phyloP scores from a whole-genome alignment of 2,329 filamentous ascomycete species.

The Diaporthe citri region DNA sequence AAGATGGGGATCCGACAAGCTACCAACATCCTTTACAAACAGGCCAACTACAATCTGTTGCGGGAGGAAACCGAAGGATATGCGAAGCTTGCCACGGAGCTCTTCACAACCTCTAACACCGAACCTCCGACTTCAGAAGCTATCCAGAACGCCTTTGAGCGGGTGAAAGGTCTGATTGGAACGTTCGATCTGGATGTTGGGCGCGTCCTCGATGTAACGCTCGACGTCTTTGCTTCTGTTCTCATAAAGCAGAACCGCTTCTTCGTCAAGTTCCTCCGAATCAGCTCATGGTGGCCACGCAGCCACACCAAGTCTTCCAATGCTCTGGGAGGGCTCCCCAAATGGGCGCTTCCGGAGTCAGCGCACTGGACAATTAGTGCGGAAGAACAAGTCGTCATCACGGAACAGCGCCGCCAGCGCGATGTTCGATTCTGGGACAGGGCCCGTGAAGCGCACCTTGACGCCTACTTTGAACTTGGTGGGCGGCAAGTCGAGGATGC shows the following conservation, averaged over 20 bases:
- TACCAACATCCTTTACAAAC: constrained; percentile 92
- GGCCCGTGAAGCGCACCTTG: constrained; percentile 80
- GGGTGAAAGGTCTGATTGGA: constrained; percentile 93
- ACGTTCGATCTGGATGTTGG: constrained; percentile 98
- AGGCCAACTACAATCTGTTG: constrained; percentile 95
- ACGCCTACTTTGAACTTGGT: constrained; percentile 91
- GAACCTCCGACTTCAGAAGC: constrained; percentile 80
- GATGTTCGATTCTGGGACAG: constrained; percentile 86
- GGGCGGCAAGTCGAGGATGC: constrained; percentile 74
- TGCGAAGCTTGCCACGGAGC: constrained; percentile 93
- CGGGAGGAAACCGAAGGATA: constrained; percentile 97
- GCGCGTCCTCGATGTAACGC: constrained; percentile 90
- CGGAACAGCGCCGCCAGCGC: constrained; percentile 69
- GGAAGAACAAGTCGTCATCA: constrained; percentile 73
- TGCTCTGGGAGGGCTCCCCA: constrained; percentile 77
- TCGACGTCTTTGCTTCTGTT: constrained; percentile 94
- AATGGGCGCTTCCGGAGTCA: constrained; percentile 85
- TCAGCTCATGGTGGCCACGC: constrained; percentile 97
- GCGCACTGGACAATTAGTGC: constrained; percentile 73
- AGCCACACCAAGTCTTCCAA: constrained; percentile 61
- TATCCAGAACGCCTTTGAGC: constrained; percentile 88
- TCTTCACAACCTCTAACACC: constrained; percentile 87
- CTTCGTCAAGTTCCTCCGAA: constrained; percentile 91
- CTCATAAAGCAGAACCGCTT: constrained; percentile 94
- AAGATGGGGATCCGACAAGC: constrained; percentile 88